Conservation (phyloP, 2,329 filamentous ascomycete genomes). For the Calonectria honghensis region DNA sequence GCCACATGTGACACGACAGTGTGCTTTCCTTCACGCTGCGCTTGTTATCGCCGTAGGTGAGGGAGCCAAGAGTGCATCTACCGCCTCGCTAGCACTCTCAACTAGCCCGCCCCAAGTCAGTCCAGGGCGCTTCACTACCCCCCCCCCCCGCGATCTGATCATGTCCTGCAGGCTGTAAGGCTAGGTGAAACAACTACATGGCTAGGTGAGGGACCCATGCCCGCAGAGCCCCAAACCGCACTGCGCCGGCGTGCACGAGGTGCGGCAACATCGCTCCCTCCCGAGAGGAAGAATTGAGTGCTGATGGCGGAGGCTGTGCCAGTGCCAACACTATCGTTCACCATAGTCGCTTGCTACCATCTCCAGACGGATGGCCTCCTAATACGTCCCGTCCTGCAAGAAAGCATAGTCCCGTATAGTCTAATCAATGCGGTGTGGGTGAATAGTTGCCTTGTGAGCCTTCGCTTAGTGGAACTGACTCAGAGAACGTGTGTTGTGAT, state of each 20-base stretch:
- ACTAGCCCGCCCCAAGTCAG: conserved; percentile 1
- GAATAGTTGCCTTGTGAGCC: conserved; percentile 8
- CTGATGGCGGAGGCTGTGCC: conserved; percentile 29
- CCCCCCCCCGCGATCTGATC: conserved; percentile 33
- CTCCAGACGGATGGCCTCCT: background rate
- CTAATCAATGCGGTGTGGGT: conserved; percentile 17
- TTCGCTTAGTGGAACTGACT: conserved; percentile 4
- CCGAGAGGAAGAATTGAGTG: conserved; percentile 28
- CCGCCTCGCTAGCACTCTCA: background rate
- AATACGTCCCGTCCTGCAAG: conserved; percentile 11
- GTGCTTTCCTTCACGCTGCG: background rate
- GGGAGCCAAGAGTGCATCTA: conserved; percentile 27
- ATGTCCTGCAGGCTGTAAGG: conserved; percentile 33
- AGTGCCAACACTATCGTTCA: conserved; percentile 8
- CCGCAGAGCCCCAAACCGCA: conserved; percentile 30
- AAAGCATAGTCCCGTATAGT: conserved; percentile 9
- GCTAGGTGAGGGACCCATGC: conserved; percentile 17
- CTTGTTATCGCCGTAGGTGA: conserved; percentile 24
- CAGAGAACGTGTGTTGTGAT: background rate
- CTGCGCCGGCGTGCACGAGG: conserved; percentile 14
- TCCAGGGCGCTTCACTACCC: conserved; percentile 26
- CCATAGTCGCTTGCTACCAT: background rate
- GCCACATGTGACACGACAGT: conserved; percentile 15
- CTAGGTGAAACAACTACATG: conserved; percentile 35
- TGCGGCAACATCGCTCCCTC: conserved; percentile 22